Evolutionary conservation across 2,329 filamentous ascomycete species (phyloP), one percentile per base, ranked within the genome.

Genomic region (Tolypocladium sp.): DNA sequence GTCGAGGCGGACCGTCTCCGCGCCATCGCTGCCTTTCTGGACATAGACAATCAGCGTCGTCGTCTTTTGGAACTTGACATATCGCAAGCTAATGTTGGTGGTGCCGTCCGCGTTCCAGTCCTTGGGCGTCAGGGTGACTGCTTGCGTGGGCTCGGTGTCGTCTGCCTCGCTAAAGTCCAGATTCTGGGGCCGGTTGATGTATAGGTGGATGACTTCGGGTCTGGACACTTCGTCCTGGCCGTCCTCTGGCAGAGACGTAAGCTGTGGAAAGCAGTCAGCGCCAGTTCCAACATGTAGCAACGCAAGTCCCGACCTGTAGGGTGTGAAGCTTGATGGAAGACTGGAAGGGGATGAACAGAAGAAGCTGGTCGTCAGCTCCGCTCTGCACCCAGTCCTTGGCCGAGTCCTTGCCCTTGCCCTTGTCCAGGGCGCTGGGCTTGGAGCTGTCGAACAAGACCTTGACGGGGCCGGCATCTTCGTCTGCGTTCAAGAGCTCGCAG

Each of bases 51-150:
- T 88, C 67, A 99, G 71, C 62, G 87, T 94, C 61, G 86, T 89
- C 58, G 97, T 89, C 70, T 92, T 95, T 77, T 97, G 94, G 79
- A 97, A 99, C 77, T 97, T 97, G 75, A 99, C 94, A 69, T 93
- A 97, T 17, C 92, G 89, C 67, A 97, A 77, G 52, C 82, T 76
- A 58, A 93, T 76, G 67, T 81, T 89, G 17, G 85, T 88, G 10
- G 90, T 93, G 57, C 86, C 88, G 17, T 90, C 85, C 52, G 81
- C 78, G 72, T 92, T 90, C 93, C 94, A 99, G 69, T 96, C 91
- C 57, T 82, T 80, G 53, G 86, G 79, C 62, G 82, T 79, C 51
- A 99, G 80, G 67, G 87, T 87, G 61, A 97, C 85, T 57, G 81
- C 82, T 74, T 99, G 94, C 20, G 90, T 92, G 1, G 90, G 83